Conservation (phyloP, 176 grass and related monocot genomes). For the Rhynchospora tenuis region DNA sequence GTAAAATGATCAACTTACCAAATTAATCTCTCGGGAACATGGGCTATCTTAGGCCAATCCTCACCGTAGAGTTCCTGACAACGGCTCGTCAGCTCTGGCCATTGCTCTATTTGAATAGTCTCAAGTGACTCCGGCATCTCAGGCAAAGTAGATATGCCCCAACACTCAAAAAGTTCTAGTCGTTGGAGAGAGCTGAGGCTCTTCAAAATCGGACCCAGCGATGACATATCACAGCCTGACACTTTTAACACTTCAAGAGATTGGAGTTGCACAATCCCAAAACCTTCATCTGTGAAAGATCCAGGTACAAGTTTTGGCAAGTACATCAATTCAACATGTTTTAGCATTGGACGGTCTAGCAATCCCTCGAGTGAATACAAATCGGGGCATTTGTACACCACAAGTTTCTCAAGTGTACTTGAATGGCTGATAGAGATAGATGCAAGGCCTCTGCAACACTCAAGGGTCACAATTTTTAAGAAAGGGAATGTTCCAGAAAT, state of each 20-base stretch:
- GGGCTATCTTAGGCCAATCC: slow-evolving; percentile 25
- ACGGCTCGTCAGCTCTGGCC: slow-evolving; percentile 12
- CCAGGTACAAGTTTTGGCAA: slow-evolving; percentile 2
- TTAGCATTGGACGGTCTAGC: neutral
- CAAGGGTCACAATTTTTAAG: neutral
- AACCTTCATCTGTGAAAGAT: slow-evolving; percentile 10
- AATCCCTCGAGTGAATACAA: slow-evolving; percentile 8
- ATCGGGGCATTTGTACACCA: slow-evolving; percentile 13
- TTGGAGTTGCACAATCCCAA: neutral
- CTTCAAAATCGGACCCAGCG: slow-evolving; percentile 4
- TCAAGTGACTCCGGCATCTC: slow-evolving; percentile 14
- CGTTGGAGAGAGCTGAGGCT: neutral
- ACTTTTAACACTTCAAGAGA: slow-evolving; percentile 10
- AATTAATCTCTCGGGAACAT: slow-evolving; percentile 20
- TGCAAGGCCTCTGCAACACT: neutral
- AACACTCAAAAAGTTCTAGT: slow-evolving; percentile 7
- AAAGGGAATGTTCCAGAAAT: neutral
- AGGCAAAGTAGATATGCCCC: slow-evolving; percentile 10
- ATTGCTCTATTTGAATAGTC: slow-evolving; percentile 20
- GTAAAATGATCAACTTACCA: neutral
- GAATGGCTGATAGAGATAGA: neutral
- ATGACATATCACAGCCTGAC: slow-evolving; percentile 6
- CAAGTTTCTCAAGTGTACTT: neutral
- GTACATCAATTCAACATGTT: slow-evolving; percentile 20
- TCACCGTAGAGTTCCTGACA: slow-evolving; percentile 10